These are phyloP conservation scores for Citrus glauca DNA, from an alignment of 345 rosid species.

Conservation along the genomic window DNA sequence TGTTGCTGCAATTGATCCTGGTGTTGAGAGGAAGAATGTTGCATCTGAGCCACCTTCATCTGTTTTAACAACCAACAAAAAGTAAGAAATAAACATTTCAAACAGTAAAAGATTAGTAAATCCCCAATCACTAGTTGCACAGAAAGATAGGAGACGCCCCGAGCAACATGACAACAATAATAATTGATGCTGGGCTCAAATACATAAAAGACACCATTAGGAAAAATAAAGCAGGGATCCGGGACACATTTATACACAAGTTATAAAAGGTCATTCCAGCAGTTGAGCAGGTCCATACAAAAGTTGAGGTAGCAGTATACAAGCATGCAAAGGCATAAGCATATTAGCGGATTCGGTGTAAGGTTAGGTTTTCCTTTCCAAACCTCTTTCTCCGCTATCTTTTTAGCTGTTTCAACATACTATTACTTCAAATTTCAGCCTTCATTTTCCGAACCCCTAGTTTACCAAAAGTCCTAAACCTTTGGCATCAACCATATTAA, in stretches of 20 bases:
- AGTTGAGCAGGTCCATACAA: not conserved
- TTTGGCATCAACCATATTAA: not conserved
- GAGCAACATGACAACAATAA: not conserved
- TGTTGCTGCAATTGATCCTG: conserved; percentile 47
- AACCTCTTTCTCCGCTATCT: not conserved
- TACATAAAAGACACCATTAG: not conserved
- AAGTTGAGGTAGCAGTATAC: not conserved
- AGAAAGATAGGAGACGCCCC: not conserved
- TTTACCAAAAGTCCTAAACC: not conserved
- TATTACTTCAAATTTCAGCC: not conserved
- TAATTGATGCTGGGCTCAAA: not conserved
- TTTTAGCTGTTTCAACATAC: not conserved
- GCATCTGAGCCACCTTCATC: conserved; percentile 54
- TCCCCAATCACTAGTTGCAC: not conserved
- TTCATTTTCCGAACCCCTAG: not conserved
- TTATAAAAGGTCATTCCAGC: not conserved
- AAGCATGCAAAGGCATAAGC: not conserved
- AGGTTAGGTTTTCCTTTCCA: not conserved
- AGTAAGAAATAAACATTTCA: conserved; percentile 1
- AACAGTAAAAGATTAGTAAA: not conserved
- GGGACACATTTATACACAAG: not conserved
- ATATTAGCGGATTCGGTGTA: not conserved
- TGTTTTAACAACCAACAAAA: conserved; percentile 22
- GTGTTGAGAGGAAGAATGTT: conserved; percentile 51
- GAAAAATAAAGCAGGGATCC: not conserved